Percentiles rank a stretch among this genome's conserved stretches.
These are phyloP conservation scores for Haplosporangium gracile DNA, from an alignment of 192 early-diverging fungal genomes.

Conservation along the genomic window DNA sequence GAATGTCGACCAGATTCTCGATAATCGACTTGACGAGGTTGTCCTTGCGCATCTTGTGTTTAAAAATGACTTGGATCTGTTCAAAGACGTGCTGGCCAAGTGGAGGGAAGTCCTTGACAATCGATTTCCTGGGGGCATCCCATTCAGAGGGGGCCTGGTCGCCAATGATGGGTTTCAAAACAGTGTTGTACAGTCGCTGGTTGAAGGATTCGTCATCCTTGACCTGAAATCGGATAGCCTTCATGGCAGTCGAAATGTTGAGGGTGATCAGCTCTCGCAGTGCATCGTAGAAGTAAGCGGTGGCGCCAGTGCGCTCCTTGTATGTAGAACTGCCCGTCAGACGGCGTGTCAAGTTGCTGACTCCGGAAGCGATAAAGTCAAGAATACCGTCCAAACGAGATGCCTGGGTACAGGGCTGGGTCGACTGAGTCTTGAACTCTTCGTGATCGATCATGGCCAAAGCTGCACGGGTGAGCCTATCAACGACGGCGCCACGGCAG, in stretches of 20 bases:
- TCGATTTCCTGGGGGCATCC: neutral
- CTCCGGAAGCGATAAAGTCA: constrained; percentile 22
- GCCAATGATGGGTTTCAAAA: constrained; percentile 18
- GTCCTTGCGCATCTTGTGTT: constrained; percentile 14
- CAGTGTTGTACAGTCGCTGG: constrained; percentile 8
- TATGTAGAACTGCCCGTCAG: constrained; percentile 17
- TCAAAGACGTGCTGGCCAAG: constrained; percentile 30
- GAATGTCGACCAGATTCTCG: constrained; percentile 7
- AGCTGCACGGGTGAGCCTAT: constrained; percentile 18
- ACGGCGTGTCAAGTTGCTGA: constrained; percentile 24
- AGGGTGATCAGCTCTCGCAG: constrained; percentile 6
- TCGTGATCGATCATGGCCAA: constrained; percentile 2
- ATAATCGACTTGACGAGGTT: neutral
- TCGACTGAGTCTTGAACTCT: constrained; percentile 6
- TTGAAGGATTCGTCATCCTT: constrained; percentile 5
- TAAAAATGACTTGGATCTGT: constrained; percentile 24
- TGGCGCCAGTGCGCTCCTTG: constrained; percentile 3
- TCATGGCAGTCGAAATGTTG: neutral
- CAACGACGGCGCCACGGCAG: constrained; percentile 31
- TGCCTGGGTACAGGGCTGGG: neutral
- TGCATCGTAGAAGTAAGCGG: constrained; percentile 10
- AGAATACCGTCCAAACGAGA: constrained; percentile 6
- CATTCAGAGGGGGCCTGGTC: neutral
- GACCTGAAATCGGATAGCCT: constrained; percentile 1
- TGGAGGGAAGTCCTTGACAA: constrained; percentile 37